Percentiles rank a stretch among this genome's conserved stretches.
These are phyloP conservation scores for Botrytis fragariae DNA, from an alignment of 2,329 filamentous ascomycete genomes.

Conservation along the genomic window DNA sequence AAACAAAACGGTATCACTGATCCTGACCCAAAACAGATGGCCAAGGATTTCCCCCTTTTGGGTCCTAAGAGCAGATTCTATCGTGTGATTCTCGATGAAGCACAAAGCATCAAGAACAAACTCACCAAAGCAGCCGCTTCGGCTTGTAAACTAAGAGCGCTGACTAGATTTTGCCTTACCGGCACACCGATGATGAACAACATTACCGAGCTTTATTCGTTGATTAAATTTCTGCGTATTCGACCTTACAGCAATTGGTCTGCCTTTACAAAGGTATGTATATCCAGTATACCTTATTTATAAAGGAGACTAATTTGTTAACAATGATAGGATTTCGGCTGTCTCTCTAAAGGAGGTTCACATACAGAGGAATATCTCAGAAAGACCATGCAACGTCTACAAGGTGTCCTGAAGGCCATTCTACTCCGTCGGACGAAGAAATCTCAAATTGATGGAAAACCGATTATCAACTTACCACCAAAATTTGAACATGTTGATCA, in stretches of 20 bases:
- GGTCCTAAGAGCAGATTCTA: slow-evolving; percentile 62
- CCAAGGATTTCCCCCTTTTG: slow-evolving; percentile 46
- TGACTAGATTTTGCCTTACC: slow-evolving; percentile 70
- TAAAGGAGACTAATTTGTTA: slow-evolving; percentile 24
- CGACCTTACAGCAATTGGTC: slow-evolving; percentile 67
- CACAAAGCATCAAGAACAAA: slow-evolving; percentile 77
- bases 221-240: slow-evolving; percentile 75
- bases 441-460: slow-evolving; percentile 74
- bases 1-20: slow-evolving; percentile 26
- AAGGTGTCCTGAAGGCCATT: slow-evolving; percentile 73
- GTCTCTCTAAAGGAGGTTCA: slow-evolving; percentile 31
- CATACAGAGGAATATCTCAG: slow-evolving; percentile 27
- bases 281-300: slow-evolving; percentile 5
- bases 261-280: slow-evolving; percentile 56
- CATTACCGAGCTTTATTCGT: slow-evolving; percentile 71
- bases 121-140: slow-evolving; percentile 60
- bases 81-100: slow-evolving; percentile 74
- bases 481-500: slow-evolving; percentile 61
- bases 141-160: slow-evolving; percentile 55
- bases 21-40: slow-evolving; percentile 42
- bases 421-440: slow-evolving; percentile 81
- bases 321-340: slow-evolving; percentile 31
- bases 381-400: slow-evolving; percentile 66
- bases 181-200: slow-evolving; percentile 90
- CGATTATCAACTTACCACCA: slow-evolving; percentile 66